Evolutionary conservation across 2,329 filamentous ascomycete species (phyloP).

Genomic region (Stachybotrys elegans): DNA sequence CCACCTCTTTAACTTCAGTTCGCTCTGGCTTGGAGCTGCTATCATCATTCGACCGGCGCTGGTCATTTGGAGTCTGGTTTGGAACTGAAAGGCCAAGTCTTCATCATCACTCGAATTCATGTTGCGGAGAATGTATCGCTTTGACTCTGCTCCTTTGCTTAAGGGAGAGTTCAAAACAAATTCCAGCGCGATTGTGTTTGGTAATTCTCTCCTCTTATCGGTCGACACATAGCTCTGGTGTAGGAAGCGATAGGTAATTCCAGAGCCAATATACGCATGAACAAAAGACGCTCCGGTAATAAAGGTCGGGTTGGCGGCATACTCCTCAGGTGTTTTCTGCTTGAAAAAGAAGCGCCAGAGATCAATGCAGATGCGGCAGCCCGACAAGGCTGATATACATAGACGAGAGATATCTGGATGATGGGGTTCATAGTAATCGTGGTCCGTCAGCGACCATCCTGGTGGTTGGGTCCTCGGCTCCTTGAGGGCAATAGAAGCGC

Average conservation of each 20-base stretch:
- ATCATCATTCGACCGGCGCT: neutral
- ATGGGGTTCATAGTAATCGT: neutral
- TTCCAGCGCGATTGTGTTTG: neutral
- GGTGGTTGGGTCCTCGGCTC: neutral
- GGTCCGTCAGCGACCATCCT: neutral
- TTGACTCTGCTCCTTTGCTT: neutral
- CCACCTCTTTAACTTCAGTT: neutral
- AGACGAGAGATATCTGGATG: neutral
- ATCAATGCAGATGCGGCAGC: neutral
- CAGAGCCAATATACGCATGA: neutral
- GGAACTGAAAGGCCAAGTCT: neutral
- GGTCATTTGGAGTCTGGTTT: neutral
- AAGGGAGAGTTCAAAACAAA: neutral
- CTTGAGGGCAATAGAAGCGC: neutral
- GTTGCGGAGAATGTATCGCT: neutral
- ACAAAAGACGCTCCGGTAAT: neutral
- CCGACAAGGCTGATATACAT: neutral
- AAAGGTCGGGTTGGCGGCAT: neutral
- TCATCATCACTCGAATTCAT: neutral
- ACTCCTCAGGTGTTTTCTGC: neutral
- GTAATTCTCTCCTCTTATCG: neutral
- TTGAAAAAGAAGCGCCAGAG: neutral
- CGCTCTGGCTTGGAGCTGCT: neutral
- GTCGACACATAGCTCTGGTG: neutral
- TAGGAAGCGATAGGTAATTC: neutral